These are phyloP conservation scores for Mortierella sp. DNA, from an alignment of 371 early-diverging fungal genomes.

Conservation along the genomic window DNA sequence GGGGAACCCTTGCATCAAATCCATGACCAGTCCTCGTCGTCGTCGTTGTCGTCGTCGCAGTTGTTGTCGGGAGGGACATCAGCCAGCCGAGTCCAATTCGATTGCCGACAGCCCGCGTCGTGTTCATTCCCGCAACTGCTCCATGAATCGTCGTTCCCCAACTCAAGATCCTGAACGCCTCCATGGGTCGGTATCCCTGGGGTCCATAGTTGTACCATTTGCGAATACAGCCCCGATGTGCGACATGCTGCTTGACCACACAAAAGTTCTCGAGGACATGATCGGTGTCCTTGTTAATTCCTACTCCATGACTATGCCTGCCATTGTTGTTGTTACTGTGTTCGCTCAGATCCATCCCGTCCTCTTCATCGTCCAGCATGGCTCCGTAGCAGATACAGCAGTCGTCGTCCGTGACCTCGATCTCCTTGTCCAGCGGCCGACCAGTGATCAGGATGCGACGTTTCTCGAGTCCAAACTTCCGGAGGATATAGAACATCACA, in stretches of 20 bases:
- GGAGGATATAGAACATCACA: slow-evolving; percentile 58
- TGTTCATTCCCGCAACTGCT: slow-evolving; percentile 40
- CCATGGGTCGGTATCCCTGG: slow-evolving; percentile 54
- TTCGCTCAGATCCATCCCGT: slow-evolving; percentile 11
- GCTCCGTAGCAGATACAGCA: slow-evolving; percentile 59
- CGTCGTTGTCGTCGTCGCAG: neutral
- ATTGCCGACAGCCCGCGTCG: slow-evolving; percentile 16
- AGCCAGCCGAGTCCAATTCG: slow-evolving; percentile 48
- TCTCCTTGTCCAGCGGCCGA: slow-evolving; percentile 47
- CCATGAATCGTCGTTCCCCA: slow-evolving; percentile 49
- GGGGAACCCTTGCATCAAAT: slow-evolving; percentile 18
- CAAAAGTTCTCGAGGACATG: slow-evolving; percentile 58
- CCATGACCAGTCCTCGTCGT: slow-evolving; percentile 8
- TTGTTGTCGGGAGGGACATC: slow-evolving; percentile 15
- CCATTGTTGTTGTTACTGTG: slow-evolving; percentile 24
- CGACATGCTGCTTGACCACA: slow-evolving; percentile 52
- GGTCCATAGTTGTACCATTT: slow-evolving; percentile 59
- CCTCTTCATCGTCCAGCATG: slow-evolving; percentile 55
- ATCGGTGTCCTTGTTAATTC: slow-evolving; percentile 44
- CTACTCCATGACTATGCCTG: slow-evolving; percentile 1
- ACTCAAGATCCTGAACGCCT: slow-evolving; percentile 38
- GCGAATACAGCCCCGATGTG: slow-evolving; percentile 54
- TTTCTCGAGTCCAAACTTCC: slow-evolving; percentile 59
- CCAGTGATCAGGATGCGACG: slow-evolving; percentile 51
- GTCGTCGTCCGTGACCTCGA: slow-evolving; percentile 39